Percentiles rank a stretch among this genome's conserved stretches.
These are phyloP conservation scores for Seminavis robusta DNA, from an alignment of 108 stramenopile species.

Conservation along the genomic window DNA sequence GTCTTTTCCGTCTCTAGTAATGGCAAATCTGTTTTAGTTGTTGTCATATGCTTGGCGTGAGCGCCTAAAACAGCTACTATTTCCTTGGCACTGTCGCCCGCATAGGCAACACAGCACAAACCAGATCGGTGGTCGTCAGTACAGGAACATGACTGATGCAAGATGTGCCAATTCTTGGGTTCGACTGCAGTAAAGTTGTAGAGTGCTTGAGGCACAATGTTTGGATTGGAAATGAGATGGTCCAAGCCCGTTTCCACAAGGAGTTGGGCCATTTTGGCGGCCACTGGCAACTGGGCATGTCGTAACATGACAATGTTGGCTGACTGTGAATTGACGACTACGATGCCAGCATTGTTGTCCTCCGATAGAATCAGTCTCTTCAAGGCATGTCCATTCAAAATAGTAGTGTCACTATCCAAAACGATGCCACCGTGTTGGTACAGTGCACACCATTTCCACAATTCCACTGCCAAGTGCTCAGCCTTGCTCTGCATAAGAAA, in stretches of 20 bases:
- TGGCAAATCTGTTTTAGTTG: not conserved
- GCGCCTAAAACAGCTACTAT: not conserved
- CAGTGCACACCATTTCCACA: constrained; percentile 75
- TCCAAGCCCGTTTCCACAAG: constrained; percentile 27
- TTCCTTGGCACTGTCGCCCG: constrained; percentile 21
- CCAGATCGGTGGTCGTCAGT: constrained; percentile 12
- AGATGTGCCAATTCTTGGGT: constrained; percentile 22
- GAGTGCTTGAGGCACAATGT: constrained; percentile 32
- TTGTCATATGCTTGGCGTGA: not conserved
- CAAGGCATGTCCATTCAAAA: not conserved
- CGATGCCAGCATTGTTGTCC: constrained; percentile 19
- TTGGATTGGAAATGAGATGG: constrained; percentile 14
- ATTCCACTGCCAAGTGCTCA: constrained; percentile 54
- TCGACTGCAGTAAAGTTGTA: constrained; percentile 26
- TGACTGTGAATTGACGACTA: constrained; percentile 10
- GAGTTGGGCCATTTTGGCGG: constrained; percentile 23
- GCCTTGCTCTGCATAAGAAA: constrained; percentile 12
- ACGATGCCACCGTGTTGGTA: constrained; percentile 29
- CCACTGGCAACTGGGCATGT: constrained; percentile 2
- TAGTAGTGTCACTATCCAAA: constrained; percentile 1
- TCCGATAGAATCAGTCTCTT: constrained; percentile 3
- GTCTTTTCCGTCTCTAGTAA: not conserved
- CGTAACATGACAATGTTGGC: not conserved
- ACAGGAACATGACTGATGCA: constrained; percentile 35
- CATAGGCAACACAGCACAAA: constrained; percentile 18